phyloP scores from a whole-genome alignment of 2,329 filamentous ascomycete species.

The Ophiostoma sp. region DNA sequence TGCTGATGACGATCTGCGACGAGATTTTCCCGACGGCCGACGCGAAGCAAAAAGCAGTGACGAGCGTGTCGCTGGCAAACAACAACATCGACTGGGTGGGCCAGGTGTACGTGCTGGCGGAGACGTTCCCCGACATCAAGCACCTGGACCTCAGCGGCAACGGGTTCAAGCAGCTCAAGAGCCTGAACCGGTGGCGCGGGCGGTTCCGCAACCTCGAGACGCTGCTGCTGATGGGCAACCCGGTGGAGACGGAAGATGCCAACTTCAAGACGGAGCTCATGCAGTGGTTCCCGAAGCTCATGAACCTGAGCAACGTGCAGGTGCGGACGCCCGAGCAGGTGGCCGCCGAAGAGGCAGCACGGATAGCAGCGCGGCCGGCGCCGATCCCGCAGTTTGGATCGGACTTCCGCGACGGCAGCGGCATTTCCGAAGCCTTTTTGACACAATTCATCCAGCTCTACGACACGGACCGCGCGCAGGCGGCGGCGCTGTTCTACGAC shows the following conservation, averaged over 20 bases:
- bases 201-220: conserved; percentile 76
- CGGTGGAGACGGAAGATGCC: conserved; percentile 56
- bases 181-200: conserved; percentile 68
- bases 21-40: conserved; percentile 65
- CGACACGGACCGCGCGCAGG: conserved; percentile 61
- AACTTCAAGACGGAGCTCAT: conserved; percentile 63
- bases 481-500: conserved; percentile 69
- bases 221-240: conserved; percentile 71
- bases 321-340: conserved; percentile 69
- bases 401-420: conserved; percentile 67
- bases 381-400: conserved; percentile 58
- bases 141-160: conserved; percentile 88
- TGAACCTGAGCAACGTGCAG: conserved; percentile 67
- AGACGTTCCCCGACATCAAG: conserved; percentile 76
- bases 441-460: conserved; percentile 67
- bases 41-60: conserved; percentile 70
- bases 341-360: conserved; percentile 48
- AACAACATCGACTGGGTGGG: conserved; percentile 71
- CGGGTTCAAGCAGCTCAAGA: conserved; percentile 61
- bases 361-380: conserved; percentile 40
- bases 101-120: conserved; percentile 67
- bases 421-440: conserved; percentile 71
- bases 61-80: conserved; percentile 73
- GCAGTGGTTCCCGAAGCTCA: conserved; percentile 77
- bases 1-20: conserved; percentile 81